A percentile compares a stretch with the other conserved stretches of the same genome.
phyloP scores from a whole-genome alignment of 2,329 filamentous ascomycete species.

The Polytolypa hystricis region DNA sequence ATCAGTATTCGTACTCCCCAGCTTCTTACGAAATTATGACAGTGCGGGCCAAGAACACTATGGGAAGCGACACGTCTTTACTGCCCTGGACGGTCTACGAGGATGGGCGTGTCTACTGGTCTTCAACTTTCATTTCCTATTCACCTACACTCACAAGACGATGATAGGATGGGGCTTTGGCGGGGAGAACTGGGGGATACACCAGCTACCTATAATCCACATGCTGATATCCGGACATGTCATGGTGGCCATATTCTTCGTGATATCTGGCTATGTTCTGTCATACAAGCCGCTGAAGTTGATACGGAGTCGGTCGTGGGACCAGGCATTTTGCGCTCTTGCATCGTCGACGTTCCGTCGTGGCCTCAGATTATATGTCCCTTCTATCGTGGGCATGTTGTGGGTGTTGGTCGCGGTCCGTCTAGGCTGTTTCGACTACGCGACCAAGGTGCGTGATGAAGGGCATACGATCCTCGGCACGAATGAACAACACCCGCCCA shows the following conservation, averaged over 20 bases:
- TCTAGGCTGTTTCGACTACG: conserved; percentile 31
- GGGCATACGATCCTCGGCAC: conserved; percentile 29
- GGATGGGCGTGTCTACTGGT: conserved; percentile 36
- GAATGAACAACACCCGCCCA: conserved; percentile 34
- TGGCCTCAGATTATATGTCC: conserved; percentile 32
- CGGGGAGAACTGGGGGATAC: conserved; percentile 28
- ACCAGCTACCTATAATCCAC: conserved; percentile 32
- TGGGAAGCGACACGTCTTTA: conserved; percentile 26
- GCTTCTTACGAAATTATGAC: conserved; percentile 25
- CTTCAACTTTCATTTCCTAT: conserved; percentile 37
- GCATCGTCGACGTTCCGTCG: conserved; percentile 35
- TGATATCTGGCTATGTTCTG: conserved; percentile 38
- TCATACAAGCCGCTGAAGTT: conserved; percentile 32
- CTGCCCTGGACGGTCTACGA: conserved; percentile 32
- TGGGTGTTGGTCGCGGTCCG: conserved; percentile 32
- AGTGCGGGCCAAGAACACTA: conserved; percentile 18
- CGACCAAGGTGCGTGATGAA: conserved; percentile 23
- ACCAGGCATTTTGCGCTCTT: conserved; percentile 29
- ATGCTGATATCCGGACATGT: conserved; percentile 35
- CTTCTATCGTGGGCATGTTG: conserved; percentile 26
- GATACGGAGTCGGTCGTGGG: conserved; percentile 27
- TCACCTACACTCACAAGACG: conserved; percentile 34
- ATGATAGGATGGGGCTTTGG: conserved; percentile 31
- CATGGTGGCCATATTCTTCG: conserved; percentile 39
- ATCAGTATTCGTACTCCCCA: conserved; percentile 25